Evolutionary conservation across 176 grass and related monocot species (phyloP).

Genomic region (Elymus sibiricus): DNA sequence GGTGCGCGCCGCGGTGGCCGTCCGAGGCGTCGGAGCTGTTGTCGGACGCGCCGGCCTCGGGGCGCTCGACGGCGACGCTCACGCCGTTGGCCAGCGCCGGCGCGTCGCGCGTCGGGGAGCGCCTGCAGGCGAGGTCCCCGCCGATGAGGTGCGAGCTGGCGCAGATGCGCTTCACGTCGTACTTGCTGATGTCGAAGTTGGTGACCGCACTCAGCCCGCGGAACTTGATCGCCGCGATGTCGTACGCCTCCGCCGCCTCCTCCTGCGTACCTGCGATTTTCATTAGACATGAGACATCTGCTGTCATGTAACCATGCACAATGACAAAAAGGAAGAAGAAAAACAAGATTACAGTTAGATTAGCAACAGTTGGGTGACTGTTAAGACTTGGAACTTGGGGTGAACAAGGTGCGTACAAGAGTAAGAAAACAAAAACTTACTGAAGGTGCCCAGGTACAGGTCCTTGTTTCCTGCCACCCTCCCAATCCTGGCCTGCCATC

Average conservation of each 20-base stretch:
- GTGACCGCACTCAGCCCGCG: conserved; percentile 87
- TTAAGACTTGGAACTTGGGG: background rate
- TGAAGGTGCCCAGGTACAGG: conserved; percentile 92
- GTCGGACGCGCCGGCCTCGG: conserved; percentile 23
- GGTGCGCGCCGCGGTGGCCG: conserved; percentile 37
- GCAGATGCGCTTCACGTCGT: conserved; percentile 89
- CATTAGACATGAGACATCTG: background rate
- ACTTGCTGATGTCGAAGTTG: conserved; percentile 94
- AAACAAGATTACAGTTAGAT: conserved; percentile 10
- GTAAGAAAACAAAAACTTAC: conserved; percentile 48
- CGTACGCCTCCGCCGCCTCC: conserved; percentile 93
- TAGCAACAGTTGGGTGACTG: background rate
- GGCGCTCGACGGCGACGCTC: background rate
- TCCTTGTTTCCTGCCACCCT: conserved; percentile 97
- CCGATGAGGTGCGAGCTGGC: conserved; percentile 75
- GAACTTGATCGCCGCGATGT: conserved; percentile 98
- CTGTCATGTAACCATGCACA: background rate
- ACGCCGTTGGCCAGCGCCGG: background rate
- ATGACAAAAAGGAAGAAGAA: background rate
- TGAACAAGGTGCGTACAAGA: background rate
- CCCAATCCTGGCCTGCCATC: conserved; percentile 97
- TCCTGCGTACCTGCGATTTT: conserved; percentile 75
- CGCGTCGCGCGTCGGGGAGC: conserved; percentile 29
- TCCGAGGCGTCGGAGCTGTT: conserved; percentile 37
- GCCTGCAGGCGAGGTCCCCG: conserved; percentile 58